Percentiles rank a stretch among this genome's conserved stretches.
phyloP scores from a whole-genome alignment of 2,329 filamentous ascomycete species.

The Graphiopsis chlorocephala region DNA sequence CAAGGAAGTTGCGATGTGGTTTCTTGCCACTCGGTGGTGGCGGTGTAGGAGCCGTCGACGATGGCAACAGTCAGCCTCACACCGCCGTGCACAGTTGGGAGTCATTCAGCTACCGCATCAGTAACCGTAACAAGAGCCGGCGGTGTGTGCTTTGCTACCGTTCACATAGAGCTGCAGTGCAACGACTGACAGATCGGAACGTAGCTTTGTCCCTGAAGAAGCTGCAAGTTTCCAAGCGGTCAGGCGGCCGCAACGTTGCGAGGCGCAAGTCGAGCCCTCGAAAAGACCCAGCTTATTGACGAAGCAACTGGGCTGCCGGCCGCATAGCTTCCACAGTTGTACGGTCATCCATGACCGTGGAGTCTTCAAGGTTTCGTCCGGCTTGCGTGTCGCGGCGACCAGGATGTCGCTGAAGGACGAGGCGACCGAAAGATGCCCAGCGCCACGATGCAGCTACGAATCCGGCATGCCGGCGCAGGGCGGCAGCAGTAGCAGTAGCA shows the following conservation, averaged over 20 bases:
- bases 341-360: not conserved
- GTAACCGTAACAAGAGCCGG: not conserved
- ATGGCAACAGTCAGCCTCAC: not conserved
- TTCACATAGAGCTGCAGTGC: constrained; percentile 8
- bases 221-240: constrained; percentile 5
- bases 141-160: constrained; percentile 13
- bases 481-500: not conserved
- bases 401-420: not conserved
- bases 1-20: not conserved
- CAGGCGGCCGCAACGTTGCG: constrained; percentile 3
- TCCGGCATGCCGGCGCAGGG: constrained; percentile 3
- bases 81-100: constrained; percentile 8
- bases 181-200: not conserved
- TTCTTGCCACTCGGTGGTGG: not conserved
- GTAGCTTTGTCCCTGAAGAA: constrained; percentile 5
- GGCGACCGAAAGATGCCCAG: constrained; percentile 3
- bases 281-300: not conserved
- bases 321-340: not conserved
- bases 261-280: constrained; percentile 5
- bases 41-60: constrained; percentile 11
- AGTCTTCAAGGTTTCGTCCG: constrained; percentile 7
- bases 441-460: constrained; percentile 2
- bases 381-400: constrained; percentile 8
- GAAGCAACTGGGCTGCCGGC: not conserved
- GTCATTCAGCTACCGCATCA: constrained; percentile 6